These are phyloP conservation scores for Cyclanthera cordifolia DNA, from an alignment of 306 rosid species.

Conservation along the genomic window DNA sequence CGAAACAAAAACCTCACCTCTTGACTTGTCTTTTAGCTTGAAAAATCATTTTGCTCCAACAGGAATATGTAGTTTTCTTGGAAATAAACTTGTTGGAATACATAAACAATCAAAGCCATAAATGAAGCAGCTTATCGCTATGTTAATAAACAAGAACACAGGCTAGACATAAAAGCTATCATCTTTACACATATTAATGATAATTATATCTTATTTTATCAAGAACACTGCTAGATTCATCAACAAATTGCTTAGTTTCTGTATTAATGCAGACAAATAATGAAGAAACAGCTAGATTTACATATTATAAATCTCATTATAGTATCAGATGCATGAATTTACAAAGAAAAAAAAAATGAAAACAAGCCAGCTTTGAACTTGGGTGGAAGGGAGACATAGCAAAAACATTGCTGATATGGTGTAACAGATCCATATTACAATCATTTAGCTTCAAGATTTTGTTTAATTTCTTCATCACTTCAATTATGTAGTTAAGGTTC, in stretches of 20 bases:
- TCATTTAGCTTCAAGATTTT: not conserved
- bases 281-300: not conserved
- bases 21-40: too few relatives aligned
- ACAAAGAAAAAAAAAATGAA: not conserved
- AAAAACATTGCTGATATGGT: slow-evolving; percentile 13
- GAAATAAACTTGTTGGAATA: not conserved
- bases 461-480: not conserved
- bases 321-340: not conserved
- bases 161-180: not conserved
- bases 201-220: not conserved
- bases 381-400: slow-evolving; percentile 21
- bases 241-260: not conserved
- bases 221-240: not conserved
- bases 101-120: not conserved
- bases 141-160: not conserved
- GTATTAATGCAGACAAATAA: not conserved
- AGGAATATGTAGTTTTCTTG: not conserved
- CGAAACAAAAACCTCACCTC: too few relatives aligned
- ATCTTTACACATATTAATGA: not conserved
- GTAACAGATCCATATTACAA: slow-evolving; percentile 12
- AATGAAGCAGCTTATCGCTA: not conserved
- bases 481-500: slow-evolving; percentile 2
- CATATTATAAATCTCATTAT: not conserved
- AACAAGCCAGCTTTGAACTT: slow-evolving; percentile 1
- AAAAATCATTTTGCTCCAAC: too few relatives aligned